A percentile compares a stretch with the other conserved stretches of the same genome.
These are phyloP conservation scores for Primulina eburnea DNA, from an alignment of 257 asterid genomes.

Conservation along the genomic window DNA sequence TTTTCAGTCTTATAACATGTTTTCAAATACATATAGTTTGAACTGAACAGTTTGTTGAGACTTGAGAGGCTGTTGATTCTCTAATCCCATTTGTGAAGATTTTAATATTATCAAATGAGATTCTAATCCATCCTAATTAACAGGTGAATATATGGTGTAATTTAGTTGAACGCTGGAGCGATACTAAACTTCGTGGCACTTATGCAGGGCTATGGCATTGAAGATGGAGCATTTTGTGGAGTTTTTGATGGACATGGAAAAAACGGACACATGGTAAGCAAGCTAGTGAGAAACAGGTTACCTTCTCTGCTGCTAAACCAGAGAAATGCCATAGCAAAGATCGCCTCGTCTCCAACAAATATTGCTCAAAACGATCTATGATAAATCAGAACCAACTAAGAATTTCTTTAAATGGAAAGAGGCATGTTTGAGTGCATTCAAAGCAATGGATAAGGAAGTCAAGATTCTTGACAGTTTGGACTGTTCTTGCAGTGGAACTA, in stretches of 20 bases:
- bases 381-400: conserved; percentile 27
- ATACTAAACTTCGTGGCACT: background rate
- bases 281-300: conserved; percentile 60
- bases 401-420: conserved; percentile 61
- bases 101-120: background rate
- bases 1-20: too few relatives aligned
- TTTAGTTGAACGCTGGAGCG: too few relatives aligned
- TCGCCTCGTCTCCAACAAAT: conserved; percentile 14
- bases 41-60: too few relatives aligned
- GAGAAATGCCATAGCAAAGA: conserved; percentile 37
- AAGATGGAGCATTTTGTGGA: conserved; percentile 58
- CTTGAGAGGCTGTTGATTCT: too few relatives aligned
- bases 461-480: conserved; percentile 49
- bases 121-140: too few relatives aligned
- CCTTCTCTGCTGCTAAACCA: conserved; percentile 58
- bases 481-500: conserved; percentile 70
- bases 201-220: conserved; percentile 65
- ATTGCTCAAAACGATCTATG: conserved; percentile 22
- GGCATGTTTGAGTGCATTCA: conserved; percentile 56
- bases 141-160: background rate
- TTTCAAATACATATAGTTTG: too few relatives aligned
- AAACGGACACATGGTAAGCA: conserved; percentile 69
- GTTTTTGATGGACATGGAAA: conserved; percentile 90
- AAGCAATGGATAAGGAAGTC: conserved; percentile 62
- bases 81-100: too few relatives aligned